Evolutionary conservation across 148 eudicot genomes (phyloP), one percentile per base, ranked within the genome.

Genomic region (Gaultheria prostrata): DNA sequence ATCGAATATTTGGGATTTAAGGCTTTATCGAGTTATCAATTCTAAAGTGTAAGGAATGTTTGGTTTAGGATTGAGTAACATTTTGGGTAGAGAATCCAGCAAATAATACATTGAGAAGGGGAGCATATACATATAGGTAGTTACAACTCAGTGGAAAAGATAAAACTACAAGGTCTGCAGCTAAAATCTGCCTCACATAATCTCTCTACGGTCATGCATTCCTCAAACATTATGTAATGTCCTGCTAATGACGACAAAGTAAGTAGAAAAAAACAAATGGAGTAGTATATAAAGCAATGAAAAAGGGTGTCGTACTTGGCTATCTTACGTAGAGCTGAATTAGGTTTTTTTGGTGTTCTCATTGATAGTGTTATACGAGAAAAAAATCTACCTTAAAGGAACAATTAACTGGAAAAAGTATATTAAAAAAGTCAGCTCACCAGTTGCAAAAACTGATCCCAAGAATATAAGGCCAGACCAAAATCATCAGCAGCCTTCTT

Each of bases 371-470:
- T 43, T 12, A 14, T 63, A 59, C 3, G 35, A 80, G n/a, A 7
- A 80, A 80, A 80, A 32, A 18, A 11, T 61, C 26, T 59, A n/a
- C 20, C 15, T 50, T 50, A 49, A 32, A 76, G 0, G 28, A 77
- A 76, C 14, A 7, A 15, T 12, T 76, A 9, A 26, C 24, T 33
- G 54, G 12, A 74, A 83, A 30, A 46, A 49, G 39, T 0, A 20
- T 49, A 63, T n/a, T 49, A 6, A 50, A 1, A 50, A 53, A 35
- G 73, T 21, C 67, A 83, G 46, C 91, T 21, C 84, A 92, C 93
- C 89, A 91, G 83, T 75, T 80, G 87, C 84, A 91, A 81, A 85
- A 93, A 93, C 13, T 90, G 89, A 83, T 90, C 89, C 95, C 95
- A 92, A 53, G 93, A 85, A 86, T 91, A 90, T 21, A 91, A 59